phyloP scores from a whole-genome alignment of 768 basidiomycete species.

The Macrolepiota albuminosa region DNA sequence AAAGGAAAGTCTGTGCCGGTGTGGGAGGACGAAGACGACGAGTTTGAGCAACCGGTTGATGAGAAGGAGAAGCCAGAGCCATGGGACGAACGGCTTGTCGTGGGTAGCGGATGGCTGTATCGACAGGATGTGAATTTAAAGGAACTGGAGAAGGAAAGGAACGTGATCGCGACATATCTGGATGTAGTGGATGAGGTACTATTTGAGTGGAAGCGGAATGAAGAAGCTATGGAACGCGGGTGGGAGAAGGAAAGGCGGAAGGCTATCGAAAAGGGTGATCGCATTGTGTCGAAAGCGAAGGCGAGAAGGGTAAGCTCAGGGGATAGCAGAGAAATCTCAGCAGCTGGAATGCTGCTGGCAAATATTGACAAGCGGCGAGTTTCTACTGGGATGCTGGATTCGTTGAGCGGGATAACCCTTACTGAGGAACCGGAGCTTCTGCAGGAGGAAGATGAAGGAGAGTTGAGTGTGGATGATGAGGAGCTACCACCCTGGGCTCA shows the following conservation, averaged over 20 bases:
- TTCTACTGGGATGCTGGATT: conserved; percentile 54
- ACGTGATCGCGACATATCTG: conserved; percentile 55
- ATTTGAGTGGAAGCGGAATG: conserved; percentile 55
- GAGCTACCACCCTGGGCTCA: conserved; percentile 79
- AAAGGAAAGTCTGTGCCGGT: conserved; percentile 69
- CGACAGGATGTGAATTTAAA: conserved; percentile 53
- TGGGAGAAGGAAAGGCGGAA: conserved; percentile 45
- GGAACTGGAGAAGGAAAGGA: conserved; percentile 53
- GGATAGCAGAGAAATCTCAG: conserved; percentile 25
- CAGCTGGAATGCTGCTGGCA: conserved; percentile 17
- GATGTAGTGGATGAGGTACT: conserved; percentile 78
- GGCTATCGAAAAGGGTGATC: conserved; percentile 35
- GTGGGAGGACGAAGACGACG: conserved; percentile 72
- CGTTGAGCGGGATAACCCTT: conserved; percentile 44
- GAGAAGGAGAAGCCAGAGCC: conserved; percentile 59
- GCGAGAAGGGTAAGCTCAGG: conserved; percentile 44
- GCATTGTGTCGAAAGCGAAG: conserved; percentile 36
- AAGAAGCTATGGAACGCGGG: conserved; percentile 40
- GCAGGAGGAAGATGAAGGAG: conserved; percentile 38
- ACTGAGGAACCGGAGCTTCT: conserved; percentile 53
- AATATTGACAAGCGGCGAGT: conserved; percentile 43
- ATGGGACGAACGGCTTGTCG: conserved; percentile 79
- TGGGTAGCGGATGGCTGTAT: conserved; percentile 84
- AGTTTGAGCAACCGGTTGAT: conserved; percentile 17
- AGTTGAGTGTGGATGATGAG: conserved; percentile 57